Conservation (phyloP, 2,329 filamentous ascomycete genomes). For the Thelonectria blattea region DNA sequence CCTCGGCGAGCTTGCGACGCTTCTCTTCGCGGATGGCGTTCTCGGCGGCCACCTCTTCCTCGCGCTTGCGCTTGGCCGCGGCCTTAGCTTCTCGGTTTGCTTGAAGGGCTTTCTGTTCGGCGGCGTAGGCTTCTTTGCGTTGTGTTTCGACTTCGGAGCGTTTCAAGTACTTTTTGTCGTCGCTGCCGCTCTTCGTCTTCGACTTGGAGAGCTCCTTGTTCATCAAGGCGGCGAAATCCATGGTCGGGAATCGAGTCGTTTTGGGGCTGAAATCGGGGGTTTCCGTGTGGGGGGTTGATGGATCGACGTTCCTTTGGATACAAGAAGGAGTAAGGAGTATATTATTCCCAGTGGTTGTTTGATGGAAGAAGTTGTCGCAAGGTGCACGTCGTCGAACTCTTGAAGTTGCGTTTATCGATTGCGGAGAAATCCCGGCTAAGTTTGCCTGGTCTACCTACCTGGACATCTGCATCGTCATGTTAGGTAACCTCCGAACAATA, state of each 20-base stretch:
- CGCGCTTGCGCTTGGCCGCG: constrained; percentile 83
- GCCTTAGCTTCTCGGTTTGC: constrained; percentile 72
- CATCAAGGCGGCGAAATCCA: constrained; percentile 98
- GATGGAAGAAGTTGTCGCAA: constrained; percentile 21
- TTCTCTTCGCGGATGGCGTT: constrained; percentile 79
- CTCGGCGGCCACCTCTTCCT: constrained; percentile 81
- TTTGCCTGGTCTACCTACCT: background rate
- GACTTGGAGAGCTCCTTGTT: constrained; percentile 88
- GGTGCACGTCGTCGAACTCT: constrained; percentile 9
- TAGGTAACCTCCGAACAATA: constrained; percentile 2
- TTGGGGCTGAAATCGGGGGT: background rate
- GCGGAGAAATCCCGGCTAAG: constrained; percentile 37
- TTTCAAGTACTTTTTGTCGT: constrained; percentile 78
- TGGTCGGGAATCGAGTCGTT: constrained; percentile 48
- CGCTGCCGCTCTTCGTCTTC: constrained; percentile 57
- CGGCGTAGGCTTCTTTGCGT: constrained; percentile 78
- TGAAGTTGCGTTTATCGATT: constrained; percentile 28
- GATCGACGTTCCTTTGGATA: background rate
- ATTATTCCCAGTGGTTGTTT: background rate
- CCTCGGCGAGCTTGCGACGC: constrained; percentile 78
- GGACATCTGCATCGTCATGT: constrained; percentile 8
- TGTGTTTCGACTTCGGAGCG: constrained; percentile 86
- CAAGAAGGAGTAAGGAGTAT: background rate
- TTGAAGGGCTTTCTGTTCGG: constrained; percentile 79
- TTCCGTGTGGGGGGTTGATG: background rate